Conservation (phyloP, 768 basidiomycete species). For the Mrakia gelida region DNA sequence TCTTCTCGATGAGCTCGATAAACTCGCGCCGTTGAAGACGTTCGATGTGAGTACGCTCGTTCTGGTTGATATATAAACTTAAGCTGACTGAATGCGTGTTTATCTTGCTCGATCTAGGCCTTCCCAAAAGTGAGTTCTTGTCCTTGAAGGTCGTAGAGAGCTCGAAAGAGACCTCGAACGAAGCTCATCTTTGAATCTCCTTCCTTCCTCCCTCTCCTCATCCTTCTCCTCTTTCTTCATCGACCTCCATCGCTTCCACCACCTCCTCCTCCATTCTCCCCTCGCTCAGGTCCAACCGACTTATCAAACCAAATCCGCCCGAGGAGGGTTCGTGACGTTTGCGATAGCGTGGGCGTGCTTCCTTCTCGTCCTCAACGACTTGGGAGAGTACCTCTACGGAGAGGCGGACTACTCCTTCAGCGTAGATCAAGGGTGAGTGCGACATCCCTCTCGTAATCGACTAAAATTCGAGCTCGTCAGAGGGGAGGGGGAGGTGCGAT, state of each 20-base stretch:
- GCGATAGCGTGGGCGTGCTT: constrained; percentile 62
- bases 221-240: not conserved
- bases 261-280: not conserved
- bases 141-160: not conserved
- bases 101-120: not conserved
- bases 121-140: constrained; percentile 5
- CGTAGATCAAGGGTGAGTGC: constrained; percentile 56
- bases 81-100: not conserved
- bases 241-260: not conserved
- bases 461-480: not conserved
- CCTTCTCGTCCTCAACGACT: constrained; percentile 76
- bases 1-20: constrained; percentile 20
- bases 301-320: constrained; percentile 73
- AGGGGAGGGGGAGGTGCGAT: not conserved
- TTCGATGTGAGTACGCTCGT: constrained; percentile 1
- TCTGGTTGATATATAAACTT: not conserved
- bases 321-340: constrained; percentile 74
- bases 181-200: constrained; percentile 3
- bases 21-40: constrained; percentile 13
- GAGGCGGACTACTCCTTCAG: constrained; percentile 87
- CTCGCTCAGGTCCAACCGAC: constrained; percentile 46
- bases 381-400: constrained; percentile 88
- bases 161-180: not conserved
- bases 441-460: constrained; percentile 30
- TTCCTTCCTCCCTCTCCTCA: not conserved